Evolutionary conservation across 2,329 filamentous ascomycete genomes (phyloP).

Genomic region (Coniella vitis): DNA sequence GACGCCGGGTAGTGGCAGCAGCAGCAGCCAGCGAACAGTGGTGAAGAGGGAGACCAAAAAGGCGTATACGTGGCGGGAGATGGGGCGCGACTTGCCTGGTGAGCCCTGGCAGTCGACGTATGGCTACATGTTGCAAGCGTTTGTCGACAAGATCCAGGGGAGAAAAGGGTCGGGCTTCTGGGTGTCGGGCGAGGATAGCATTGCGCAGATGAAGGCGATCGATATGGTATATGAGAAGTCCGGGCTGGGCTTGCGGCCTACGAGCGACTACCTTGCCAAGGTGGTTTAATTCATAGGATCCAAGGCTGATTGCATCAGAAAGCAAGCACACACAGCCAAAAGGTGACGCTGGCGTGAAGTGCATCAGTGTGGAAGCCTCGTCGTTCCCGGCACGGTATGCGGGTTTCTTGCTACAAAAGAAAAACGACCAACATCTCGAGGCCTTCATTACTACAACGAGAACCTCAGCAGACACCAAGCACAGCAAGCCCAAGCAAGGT

Average conservation of each 20-base stretch:
- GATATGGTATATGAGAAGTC: slow-evolving; percentile 39
- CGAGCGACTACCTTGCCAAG: slow-evolving; percentile 2
- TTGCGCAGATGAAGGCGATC: slow-evolving; percentile 38
- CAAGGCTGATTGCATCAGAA: too few species aligned
- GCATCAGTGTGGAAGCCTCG: too few species aligned
- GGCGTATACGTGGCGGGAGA: slow-evolving; percentile 29
- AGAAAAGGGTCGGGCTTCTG: slow-evolving; percentile 30
- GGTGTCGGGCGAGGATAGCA: slow-evolving; percentile 34
- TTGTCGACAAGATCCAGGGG: slow-evolving; percentile 38
- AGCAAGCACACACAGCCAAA: too few species aligned
- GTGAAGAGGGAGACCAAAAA: slow-evolving; percentile 23
- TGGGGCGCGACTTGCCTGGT: slow-evolving; percentile 24
- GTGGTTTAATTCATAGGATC: too few species aligned
- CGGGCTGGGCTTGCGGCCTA: slow-evolving; percentile 18
- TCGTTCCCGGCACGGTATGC: too few species aligned
- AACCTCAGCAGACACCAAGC: too few species aligned
- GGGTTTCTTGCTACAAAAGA: too few species aligned
- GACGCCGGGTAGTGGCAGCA: background rate
- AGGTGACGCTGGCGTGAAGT: too few species aligned
- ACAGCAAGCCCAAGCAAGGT: too few species aligned
- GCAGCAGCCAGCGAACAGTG: too few species aligned
- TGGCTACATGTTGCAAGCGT: slow-evolving; percentile 40
- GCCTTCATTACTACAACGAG: too few species aligned
- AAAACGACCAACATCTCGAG: too few species aligned
- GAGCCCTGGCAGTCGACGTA: slow-evolving; percentile 37